Percentiles rank a stretch among this genome's conserved stretches.
These are phyloP conservation scores for Ulota crispa DNA, from an alignment of 225 moss, liverwort and hornwort genomes.

Conservation along the genomic window DNA sequence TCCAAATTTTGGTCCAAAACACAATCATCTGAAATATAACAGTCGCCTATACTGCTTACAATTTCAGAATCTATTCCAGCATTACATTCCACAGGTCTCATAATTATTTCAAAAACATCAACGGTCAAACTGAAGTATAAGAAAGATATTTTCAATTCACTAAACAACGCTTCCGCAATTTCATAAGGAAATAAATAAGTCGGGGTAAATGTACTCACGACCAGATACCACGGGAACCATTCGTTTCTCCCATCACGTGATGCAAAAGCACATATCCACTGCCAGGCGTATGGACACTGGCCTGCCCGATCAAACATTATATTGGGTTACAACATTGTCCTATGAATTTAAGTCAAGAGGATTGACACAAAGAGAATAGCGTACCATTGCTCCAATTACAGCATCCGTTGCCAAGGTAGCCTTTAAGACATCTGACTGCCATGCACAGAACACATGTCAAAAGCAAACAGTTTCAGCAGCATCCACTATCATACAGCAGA, in stretches of 20 bases:
- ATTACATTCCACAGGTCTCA: neutral
- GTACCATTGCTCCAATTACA: conserved; percentile 91
- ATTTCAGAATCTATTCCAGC: neutral
- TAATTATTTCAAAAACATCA: neutral
- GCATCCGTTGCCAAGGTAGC: conserved; percentile 91
- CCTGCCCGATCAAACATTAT: conserved; percentile 47
- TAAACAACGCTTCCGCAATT: neutral
- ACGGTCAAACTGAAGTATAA: neutral
- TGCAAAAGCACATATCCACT: conserved; percentile 95
- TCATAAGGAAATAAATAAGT: neutral
- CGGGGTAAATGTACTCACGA: conserved; percentile 64
- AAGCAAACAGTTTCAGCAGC: neutral
- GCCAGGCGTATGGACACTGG: conserved; percentile 88
- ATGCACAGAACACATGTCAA: conserved; percentile 20
- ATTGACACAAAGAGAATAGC: conserved; percentile 11
- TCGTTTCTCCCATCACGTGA: conserved; percentile 96
- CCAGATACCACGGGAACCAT: conserved; percentile 88
- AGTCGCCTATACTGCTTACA: neutral
- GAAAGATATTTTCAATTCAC: neutral
- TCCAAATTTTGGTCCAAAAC: neutral
- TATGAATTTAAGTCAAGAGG: neutral
- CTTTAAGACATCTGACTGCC: conserved; percentile 85
- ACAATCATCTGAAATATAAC: neutral
- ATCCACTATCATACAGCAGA: neutral
- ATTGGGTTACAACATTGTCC: conserved; percentile 10